These are phyloP conservation scores for Lipomyces yamadae DNA, from an alignment of 805 yeast species.

Conservation along the genomic window DNA sequence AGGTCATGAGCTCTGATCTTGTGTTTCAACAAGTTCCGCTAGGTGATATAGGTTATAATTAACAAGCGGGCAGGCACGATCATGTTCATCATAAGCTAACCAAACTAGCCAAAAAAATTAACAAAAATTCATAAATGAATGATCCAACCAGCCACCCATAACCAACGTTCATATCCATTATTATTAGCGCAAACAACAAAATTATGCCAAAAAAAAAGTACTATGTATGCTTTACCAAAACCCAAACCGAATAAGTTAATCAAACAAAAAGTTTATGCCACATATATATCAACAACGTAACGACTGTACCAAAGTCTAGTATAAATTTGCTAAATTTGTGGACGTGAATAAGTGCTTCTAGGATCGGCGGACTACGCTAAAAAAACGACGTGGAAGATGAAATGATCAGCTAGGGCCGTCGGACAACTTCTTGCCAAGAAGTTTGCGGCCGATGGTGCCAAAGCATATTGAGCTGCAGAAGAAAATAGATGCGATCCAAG, in stretches of 20 bases:
- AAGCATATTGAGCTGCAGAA: constrained; percentile 48
- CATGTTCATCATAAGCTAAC: background rate
- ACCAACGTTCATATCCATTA: background rate
- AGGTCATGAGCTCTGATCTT: too few species aligned
- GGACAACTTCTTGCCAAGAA: constrained; percentile 32
- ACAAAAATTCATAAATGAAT: background rate
- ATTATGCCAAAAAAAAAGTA: background rate
- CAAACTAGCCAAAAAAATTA: background rate
- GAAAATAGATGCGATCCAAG: constrained; percentile 42
- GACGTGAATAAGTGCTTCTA: background rate
- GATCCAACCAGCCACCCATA: background rate
- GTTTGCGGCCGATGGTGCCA: constrained; percentile 49
- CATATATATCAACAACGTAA: background rate
- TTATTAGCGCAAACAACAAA: background rate
- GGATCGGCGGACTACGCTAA: background rate
- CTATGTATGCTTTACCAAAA: background rate
- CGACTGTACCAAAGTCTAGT: background rate
- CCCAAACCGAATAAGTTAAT: background rate
- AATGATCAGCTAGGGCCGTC: background rate
- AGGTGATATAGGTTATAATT: background rate
- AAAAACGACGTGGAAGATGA: background rate
- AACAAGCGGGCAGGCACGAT: background rate
- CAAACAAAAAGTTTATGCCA: background rate
- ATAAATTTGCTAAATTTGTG: background rate
- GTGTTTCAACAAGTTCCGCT: too few species aligned